Evolutionary conservation across 1,284 basidiomycete genomes (phyloP).

Genomic region (Filobasidium uniguttulatum): DNA sequence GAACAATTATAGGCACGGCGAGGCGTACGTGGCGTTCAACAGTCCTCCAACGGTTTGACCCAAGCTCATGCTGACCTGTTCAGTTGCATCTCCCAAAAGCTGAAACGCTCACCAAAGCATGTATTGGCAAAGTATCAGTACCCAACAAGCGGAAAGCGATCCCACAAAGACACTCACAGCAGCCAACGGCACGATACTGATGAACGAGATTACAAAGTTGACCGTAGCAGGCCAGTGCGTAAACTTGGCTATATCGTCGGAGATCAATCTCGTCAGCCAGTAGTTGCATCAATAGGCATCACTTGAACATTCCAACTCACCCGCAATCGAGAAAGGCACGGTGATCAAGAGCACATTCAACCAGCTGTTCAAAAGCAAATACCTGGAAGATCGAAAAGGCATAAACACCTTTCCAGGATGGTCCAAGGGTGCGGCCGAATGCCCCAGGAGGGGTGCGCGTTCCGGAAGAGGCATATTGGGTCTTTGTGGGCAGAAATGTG

Average conservation of each 20-base stretch:
- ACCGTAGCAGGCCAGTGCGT: slow-evolving; percentile 59
- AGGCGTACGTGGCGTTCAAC: slow-evolving; percentile 71
- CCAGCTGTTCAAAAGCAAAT: slow-evolving; percentile 54
- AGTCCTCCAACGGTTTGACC: slow-evolving; percentile 73
- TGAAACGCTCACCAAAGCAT: background rate
- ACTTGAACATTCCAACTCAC: slow-evolving; percentile 37
- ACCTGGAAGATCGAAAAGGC: slow-evolving; percentile 45
- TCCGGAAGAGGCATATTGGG: background rate
- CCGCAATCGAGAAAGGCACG: slow-evolving; percentile 53
- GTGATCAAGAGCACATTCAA: slow-evolving; percentile 65
- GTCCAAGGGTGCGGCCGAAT: background rate
- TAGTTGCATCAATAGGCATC: background rate
- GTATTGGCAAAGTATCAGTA: background rate
- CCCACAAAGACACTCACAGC: slow-evolving; percentile 41
- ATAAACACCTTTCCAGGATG: slow-evolving; percentile 18
- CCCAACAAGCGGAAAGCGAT: background rate
- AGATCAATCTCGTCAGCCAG: background rate
- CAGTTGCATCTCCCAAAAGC: slow-evolving; percentile 57
- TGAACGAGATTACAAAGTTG: slow-evolving; percentile 68
- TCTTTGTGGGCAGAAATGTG: background rate
- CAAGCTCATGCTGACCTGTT: slow-evolving; percentile 64
- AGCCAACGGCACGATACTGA: slow-evolving; percentile 76
- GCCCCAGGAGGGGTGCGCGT: background rate
- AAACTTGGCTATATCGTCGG: slow-evolving; percentile 21
- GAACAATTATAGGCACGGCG: slow-evolving; percentile 34